Evolutionary conservation across 768 basidiomycete species (phyloP).

Genomic region (Scleroderma citrinum): DNA sequence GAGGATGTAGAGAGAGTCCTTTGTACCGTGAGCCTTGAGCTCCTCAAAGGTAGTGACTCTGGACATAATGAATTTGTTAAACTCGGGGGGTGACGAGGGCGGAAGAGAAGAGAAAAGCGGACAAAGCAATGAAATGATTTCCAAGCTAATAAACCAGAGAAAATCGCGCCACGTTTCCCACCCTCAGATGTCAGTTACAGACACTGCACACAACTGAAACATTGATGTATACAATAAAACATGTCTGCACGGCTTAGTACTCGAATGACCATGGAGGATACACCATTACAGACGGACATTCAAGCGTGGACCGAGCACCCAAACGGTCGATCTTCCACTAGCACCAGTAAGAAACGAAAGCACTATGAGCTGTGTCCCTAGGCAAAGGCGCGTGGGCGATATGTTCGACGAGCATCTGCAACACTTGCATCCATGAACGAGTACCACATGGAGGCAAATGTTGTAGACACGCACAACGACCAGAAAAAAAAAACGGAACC

Average conservation of each 20-base stretch:
- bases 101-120: slow-evolving; percentile 17
- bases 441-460: neutral
- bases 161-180: neutral
- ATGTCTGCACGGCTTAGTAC: slow-evolving; percentile 65
- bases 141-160: neutral
- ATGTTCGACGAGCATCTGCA: neutral
- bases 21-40: slow-evolving; percentile 69
- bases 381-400: slow-evolving; percentile 61
- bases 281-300: slow-evolving; percentile 44
- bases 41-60: slow-evolving; percentile 66
- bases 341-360: slow-evolving; percentile 77
- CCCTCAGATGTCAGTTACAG: neutral
- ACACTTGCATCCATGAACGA: neutral
- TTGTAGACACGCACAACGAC: too few species aligned
- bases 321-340: slow-evolving; percentile 53
- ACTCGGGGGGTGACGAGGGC: slow-evolving; percentile 3
- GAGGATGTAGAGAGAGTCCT: slow-evolving; percentile 76
- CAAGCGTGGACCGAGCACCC: slow-evolving; percentile 70
- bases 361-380: slow-evolving; percentile 67
- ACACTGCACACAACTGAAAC: slow-evolving; percentile 1
- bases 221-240: neutral
- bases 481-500: neutral
- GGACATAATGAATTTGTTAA: slow-evolving; percentile 20
- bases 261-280: slow-evolving; percentile 54
- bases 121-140: slow-evolving; percentile 16